Conservation (phyloP, 305 asterid species). For the Solanum chacoense region DNA sequence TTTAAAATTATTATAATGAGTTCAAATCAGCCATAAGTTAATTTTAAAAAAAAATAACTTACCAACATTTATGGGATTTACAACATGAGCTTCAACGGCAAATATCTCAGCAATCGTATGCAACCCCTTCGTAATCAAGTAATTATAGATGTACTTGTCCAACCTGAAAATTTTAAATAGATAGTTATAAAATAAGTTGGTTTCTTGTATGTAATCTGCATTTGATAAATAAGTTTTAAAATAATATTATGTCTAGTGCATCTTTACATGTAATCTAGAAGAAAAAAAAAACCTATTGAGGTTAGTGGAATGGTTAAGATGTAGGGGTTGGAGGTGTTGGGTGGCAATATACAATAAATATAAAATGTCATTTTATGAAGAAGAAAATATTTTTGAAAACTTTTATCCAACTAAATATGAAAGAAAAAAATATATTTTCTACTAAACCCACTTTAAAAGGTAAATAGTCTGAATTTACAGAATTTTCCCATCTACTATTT, state of each 20-base stretch:
- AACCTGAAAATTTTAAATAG: constrained; percentile 14
- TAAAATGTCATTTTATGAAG: background rate
- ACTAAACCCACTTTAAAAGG: background rate
- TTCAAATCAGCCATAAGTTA: background rate
- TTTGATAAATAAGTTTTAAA: no score
- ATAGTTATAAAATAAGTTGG: background rate
- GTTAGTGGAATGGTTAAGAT: background rate
- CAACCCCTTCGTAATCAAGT: constrained; percentile 25
- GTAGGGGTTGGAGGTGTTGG: background rate
- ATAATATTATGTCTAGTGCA: no score
- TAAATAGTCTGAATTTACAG: background rate
- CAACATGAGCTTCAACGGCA: constrained; percentile 23
- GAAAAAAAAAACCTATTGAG: no score
- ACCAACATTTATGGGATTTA: constrained; percentile 15
- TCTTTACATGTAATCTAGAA: no score
- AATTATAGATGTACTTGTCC: constrained; percentile 34
- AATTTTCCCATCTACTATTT: background rate
- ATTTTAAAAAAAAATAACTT: background rate
- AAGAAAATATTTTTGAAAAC: background rate
- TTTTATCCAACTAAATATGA: background rate
- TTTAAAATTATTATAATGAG: background rate
- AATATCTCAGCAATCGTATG: constrained; percentile 24
- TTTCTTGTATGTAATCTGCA: no score
- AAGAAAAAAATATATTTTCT: no score
- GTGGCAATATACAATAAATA: background rate